Percentiles rank a stretch among this genome's conserved stretches.
Evolutionary conservation across 495 filamentous ascomycete genomes (phyloP).

Genomic region (Oleoguttula mirabilis): DNA sequence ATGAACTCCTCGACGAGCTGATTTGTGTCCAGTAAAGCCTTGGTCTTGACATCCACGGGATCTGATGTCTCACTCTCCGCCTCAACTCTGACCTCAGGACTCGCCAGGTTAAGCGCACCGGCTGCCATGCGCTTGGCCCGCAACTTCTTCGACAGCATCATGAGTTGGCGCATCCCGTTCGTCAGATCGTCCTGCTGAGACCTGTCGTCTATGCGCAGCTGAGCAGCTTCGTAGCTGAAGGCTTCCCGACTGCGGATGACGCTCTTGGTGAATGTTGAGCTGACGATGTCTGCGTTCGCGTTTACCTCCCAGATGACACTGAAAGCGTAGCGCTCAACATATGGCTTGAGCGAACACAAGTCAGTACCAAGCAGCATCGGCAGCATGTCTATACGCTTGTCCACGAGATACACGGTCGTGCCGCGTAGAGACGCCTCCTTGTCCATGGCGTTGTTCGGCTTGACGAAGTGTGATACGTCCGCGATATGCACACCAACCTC

Average conservation of each 20-base stretch:
- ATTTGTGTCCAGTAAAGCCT: slow-evolving; percentile 87
- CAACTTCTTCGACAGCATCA: slow-evolving; percentile 87
- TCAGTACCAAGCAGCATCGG: slow-evolving; percentile 92
- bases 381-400: slow-evolving; percentile 99
- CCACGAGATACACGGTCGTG: slow-evolving; percentile 93
- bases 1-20: slow-evolving; percentile 98
- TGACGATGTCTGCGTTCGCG: slow-evolving; percentile 70
- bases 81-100: slow-evolving; percentile 88
- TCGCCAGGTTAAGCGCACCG: slow-evolving; percentile 86
- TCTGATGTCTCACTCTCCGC: slow-evolving; percentile 90
- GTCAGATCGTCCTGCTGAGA: slow-evolving; percentile 81
- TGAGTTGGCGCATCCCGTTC: slow-evolving; percentile 72
- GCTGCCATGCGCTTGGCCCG: slow-evolving; percentile 91
- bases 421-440: slow-evolving; percentile 82
- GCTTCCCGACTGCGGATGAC: slow-evolving; percentile 96
- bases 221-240: slow-evolving; percentile 94
- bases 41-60: slow-evolving; percentile 91
- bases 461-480: slow-evolving; percentile 96
- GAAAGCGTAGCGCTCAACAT: slow-evolving; percentile 94
- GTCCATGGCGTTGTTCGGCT: slow-evolving; percentile 95
- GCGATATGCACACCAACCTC: slow-evolving; percentile 99
- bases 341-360: slow-evolving; percentile 90
- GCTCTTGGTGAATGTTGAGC: slow-evolving; percentile 79
- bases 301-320: slow-evolving; percentile 91
- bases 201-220: slow-evolving; percentile 78